These are phyloP conservation scores for Nelumbo lutea DNA, from an alignment of 164 flowering plant species.

Conservation along the genomic window DNA sequence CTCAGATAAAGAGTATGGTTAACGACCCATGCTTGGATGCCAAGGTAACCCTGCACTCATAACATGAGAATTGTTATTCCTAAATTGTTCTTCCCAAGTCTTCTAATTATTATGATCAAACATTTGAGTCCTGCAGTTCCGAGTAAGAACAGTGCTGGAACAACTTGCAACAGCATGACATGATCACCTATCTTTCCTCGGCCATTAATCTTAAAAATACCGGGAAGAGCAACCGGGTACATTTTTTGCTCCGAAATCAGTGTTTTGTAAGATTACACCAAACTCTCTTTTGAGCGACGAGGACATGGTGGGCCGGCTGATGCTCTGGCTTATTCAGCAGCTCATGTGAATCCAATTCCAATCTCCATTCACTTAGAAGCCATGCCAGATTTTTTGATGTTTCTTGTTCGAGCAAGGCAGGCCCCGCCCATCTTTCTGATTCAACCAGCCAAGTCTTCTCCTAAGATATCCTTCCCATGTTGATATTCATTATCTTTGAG, in stretches of 20 bases:
- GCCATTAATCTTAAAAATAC: neutral
- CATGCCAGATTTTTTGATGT: too few species aligned
- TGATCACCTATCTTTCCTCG: constrained; percentile 10
- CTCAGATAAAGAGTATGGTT: constrained; percentile 69
- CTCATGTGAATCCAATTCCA: too few species aligned
- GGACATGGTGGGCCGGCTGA: too few species aligned
- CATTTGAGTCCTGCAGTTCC: constrained; percentile 48
- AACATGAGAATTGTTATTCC: neutral
- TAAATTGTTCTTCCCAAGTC: neutral
- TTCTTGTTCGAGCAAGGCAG: too few species aligned
- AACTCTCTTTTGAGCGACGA: neutral
- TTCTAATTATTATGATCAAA: neutral
- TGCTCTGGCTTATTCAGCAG: too few species aligned
- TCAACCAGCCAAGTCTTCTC: too few species aligned
- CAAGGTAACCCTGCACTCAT: constrained; percentile 42
- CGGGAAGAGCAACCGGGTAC: neutral
- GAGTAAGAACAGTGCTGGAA: constrained; percentile 58
- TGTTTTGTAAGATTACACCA: constrained; percentile 12
- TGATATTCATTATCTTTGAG: too few species aligned
- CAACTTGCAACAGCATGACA: constrained; percentile 37
- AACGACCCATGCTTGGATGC: constrained; percentile 88
- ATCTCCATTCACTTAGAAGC: too few species aligned
- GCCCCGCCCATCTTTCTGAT: too few species aligned
- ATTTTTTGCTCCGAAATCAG: constrained; percentile 7
- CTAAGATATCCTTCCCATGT: too few species aligned